phyloP scores from a whole-genome alignment of 805 yeast species.

The Kazachstania bromeliacearum region DNA sequence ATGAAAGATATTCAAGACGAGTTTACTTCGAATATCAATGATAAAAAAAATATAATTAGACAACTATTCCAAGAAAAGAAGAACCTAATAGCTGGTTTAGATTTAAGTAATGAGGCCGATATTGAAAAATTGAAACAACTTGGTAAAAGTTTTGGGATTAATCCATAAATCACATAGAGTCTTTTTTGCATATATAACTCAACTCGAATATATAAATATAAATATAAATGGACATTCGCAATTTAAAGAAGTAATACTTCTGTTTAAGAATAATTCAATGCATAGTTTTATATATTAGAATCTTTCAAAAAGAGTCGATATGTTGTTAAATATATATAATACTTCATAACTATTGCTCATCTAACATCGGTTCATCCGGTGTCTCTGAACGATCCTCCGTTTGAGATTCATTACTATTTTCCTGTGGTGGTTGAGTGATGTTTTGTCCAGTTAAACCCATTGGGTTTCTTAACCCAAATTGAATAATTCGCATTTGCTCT shows the following conservation, averaged over 20 bases:
- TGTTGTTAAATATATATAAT: too few species aligned
- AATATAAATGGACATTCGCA: too few species aligned
- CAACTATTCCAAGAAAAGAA: slow-evolving; percentile 13
- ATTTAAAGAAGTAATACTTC: too few species aligned
- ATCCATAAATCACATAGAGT: slow-evolving; percentile 6
- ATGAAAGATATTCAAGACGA: slow-evolving; percentile 39
- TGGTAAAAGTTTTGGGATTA: background rate
- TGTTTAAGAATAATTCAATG: too few species aligned
- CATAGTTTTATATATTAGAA: too few species aligned
- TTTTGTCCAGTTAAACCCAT: slow-evolving; percentile 7
- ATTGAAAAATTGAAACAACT: background rate
- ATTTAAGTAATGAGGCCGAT: slow-evolving; percentile 10
- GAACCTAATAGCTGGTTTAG: slow-evolving; percentile 7
- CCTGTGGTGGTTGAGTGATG: slow-evolving; percentile 1
- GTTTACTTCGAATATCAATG: slow-evolving; percentile 40
- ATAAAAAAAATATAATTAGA: slow-evolving; percentile 39
- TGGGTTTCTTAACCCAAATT: slow-evolving; percentile 18
- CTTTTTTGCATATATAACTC: too few species aligned
- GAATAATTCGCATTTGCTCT: slow-evolving; percentile 22
- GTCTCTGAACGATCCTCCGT: slow-evolving; percentile 21
- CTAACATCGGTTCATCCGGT: slow-evolving; percentile 20
- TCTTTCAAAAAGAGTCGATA: too few species aligned
- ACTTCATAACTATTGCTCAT: too few species aligned
- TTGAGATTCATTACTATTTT: slow-evolving; percentile 4
- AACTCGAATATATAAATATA: too few species aligned